phyloP scores from a whole-genome alignment of 192 early-diverging fungal genomes.

The Diversispora eburnea region DNA sequence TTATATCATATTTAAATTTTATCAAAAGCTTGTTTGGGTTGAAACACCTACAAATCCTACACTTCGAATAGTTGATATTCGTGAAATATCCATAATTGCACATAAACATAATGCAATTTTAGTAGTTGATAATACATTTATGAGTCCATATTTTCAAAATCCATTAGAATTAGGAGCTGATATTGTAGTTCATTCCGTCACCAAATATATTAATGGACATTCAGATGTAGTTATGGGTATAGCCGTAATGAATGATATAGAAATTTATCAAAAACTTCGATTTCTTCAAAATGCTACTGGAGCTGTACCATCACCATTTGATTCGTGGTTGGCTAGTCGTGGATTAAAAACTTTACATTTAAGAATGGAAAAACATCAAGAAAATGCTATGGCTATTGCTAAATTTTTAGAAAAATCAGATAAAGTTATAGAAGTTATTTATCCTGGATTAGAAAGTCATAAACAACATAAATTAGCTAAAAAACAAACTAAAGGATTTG shows the following conservation, averaged over 20 bases:
- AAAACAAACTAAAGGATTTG: constrained; percentile 86
- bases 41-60: constrained; percentile 90
- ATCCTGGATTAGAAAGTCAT: constrained; percentile 89
- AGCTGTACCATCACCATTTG: constrained; percentile 92
- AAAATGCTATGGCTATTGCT: constrained; percentile 84
- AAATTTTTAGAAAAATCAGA: constrained; percentile 65
- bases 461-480: constrained; percentile 88
- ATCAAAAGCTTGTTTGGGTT: constrained; percentile 67
- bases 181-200: constrained; percentile 95
- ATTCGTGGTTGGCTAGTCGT: constrained; percentile 92
- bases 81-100: constrained; percentile 59
- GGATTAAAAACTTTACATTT: constrained; percentile 95
- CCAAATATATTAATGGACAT: constrained; percentile 99
- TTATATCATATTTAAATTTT: not conserved
- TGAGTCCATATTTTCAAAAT: constrained; percentile 86
- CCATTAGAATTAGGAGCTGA: constrained; percentile 93
- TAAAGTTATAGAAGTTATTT: constrained; percentile 82
- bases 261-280: constrained; percentile 66
- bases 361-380: constrained; percentile 88
- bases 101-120: constrained; percentile 62
- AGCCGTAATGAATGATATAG: constrained; percentile 75
- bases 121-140: constrained; percentile 85
- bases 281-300: constrained; percentile 99
- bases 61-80: constrained; percentile 76
- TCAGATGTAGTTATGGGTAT: constrained; percentile 98